phyloP scores from a whole-genome alignment of 495 filamentous ascomycete genomes.

The Neurospora cerealis region DNA sequence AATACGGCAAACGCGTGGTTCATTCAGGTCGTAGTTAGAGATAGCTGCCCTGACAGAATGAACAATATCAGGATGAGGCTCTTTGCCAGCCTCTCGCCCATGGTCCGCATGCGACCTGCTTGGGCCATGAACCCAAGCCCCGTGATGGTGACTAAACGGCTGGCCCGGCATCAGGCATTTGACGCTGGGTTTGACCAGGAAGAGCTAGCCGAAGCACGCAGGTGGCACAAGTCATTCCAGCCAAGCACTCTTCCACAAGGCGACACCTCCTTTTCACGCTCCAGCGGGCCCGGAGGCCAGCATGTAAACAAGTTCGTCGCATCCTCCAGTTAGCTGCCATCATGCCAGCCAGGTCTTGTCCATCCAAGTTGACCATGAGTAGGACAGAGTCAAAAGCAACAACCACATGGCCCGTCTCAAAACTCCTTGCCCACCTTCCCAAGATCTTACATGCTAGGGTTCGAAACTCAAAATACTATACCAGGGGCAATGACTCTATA shows the following conservation, averaged over 20 bases:
- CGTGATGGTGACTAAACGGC: conserved; percentile 5
- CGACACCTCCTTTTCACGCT: conserved; percentile 65
- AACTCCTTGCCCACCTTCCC: conserved; percentile 56
- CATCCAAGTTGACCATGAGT: background rate
- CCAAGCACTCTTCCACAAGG: conserved; percentile 55
- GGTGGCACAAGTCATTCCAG: conserved; percentile 63
- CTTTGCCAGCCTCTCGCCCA: background rate
- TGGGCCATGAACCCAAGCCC: background rate
- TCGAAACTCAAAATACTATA: conserved; percentile 58
- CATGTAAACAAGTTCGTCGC: conserved; percentile 86
- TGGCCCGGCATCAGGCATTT: conserved; percentile 27
- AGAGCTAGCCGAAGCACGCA: conserved; percentile 58
- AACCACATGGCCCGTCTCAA: conserved; percentile 45
- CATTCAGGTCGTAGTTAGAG: background rate
- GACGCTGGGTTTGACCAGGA: conserved; percentile 38
- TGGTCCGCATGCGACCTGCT: background rate
- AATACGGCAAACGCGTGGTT: background rate
- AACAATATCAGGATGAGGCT: background rate
- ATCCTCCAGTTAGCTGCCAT: background rate
- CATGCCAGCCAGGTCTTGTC: conserved; percentile 2
- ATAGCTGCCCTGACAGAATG: background rate
- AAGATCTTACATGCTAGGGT: conserved; percentile 54
- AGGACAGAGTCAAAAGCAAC: conserved; percentile 94
- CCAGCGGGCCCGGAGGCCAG: conserved; percentile 90
- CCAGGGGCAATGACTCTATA: conserved; percentile 47